phyloP scores from a whole-genome alignment of 306 rosid genomes.

The Begonia loranthoides region DNA sequence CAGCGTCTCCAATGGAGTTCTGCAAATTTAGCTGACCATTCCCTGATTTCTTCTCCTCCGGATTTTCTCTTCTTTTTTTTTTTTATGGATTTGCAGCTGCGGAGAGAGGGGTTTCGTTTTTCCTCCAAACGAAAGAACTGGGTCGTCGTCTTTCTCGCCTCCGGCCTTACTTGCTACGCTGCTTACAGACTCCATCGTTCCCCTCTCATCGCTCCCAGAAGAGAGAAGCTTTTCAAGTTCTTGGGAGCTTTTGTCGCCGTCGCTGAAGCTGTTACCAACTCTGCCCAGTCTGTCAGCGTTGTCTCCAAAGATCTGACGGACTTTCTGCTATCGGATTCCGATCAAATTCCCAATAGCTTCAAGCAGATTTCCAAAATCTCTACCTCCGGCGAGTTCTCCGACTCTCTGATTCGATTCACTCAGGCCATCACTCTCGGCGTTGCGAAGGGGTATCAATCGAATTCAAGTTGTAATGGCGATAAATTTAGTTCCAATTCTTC shows the following conservation, averaged over 20 bases:
- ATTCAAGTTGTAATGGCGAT: conserved; percentile 4
- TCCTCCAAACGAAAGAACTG: conserved; percentile 42
- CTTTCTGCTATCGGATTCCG: conserved; percentile 61
- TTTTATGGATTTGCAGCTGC: neutral
- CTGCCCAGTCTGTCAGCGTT: conserved; percentile 49
- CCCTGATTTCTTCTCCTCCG: neutral
- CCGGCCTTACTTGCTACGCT: conserved; percentile 46
- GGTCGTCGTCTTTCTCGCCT: conserved; percentile 30
- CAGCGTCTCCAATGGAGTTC: no score
- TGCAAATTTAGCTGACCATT: no score
- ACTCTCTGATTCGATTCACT: conserved; percentile 36
- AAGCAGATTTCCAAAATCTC: conserved; percentile 60
- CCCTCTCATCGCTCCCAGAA: conserved; percentile 41
- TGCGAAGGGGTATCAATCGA: conserved; percentile 31
- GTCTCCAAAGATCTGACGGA: conserved; percentile 50
- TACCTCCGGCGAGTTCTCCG: conserved; percentile 40
- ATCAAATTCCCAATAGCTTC: conserved; percentile 54
- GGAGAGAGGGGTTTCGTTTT: conserved; percentile 42
- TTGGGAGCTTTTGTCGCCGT: conserved; percentile 36
- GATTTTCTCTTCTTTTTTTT: neutral
- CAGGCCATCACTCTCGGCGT: conserved; percentile 43
- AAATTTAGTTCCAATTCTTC: conserved; percentile 10
- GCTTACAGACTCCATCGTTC: conserved; percentile 36
- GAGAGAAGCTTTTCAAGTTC: conserved; percentile 42
- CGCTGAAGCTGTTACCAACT: conserved; percentile 47